phyloP scores from a whole-genome alignment of 2,329 filamentous ascomycete genomes.

The Beauveria bassiana region DNA sequence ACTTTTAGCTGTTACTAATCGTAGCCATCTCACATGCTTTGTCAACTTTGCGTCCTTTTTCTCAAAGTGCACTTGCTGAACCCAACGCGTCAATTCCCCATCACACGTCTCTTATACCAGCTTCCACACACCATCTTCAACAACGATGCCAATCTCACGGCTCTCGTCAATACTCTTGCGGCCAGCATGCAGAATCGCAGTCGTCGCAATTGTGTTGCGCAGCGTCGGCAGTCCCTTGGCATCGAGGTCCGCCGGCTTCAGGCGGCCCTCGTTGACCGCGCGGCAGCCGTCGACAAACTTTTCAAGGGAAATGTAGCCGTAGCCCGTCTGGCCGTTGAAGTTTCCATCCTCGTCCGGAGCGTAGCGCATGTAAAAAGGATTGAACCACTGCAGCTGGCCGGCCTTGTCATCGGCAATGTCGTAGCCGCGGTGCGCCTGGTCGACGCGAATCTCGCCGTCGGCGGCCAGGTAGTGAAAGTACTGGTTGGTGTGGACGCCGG shows the following conservation, averaged over 20 bases:
- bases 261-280: slow-evolving; percentile 64
- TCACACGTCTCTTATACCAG: slow-evolving; percentile 35
- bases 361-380: slow-evolving; percentile 94
- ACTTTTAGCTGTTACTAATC: not conserved
- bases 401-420: slow-evolving; percentile 79
- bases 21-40: not conserved
- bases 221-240: slow-evolving; percentile 75
- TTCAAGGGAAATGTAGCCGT: slow-evolving; percentile 90
- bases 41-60: not conserved
- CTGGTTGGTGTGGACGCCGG: slow-evolving; percentile 93
- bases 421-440: slow-evolving; percentile 92
- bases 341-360: slow-evolving; percentile 92
- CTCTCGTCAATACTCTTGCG: slow-evolving; percentile 77
- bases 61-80: too few species aligned
- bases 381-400: slow-evolving; percentile 73
- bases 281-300: slow-evolving; percentile 89
- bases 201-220: slow-evolving; percentile 83
- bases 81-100: not conserved
- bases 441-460: slow-evolving; percentile 77
- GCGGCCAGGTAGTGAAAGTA: slow-evolving; percentile 92
- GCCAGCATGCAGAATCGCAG: slow-evolving; percentile 84
- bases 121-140: slow-evolving; percentile 59
- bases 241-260: slow-evolving; percentile 70
- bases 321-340: slow-evolving; percentile 83
- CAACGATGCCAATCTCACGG: slow-evolving; percentile 66